A percentile compares a stretch with the other conserved stretches of the same genome.
Conservation (phyloP, 139 green algal genomes). For the Volvox reticuliferus region DNA sequence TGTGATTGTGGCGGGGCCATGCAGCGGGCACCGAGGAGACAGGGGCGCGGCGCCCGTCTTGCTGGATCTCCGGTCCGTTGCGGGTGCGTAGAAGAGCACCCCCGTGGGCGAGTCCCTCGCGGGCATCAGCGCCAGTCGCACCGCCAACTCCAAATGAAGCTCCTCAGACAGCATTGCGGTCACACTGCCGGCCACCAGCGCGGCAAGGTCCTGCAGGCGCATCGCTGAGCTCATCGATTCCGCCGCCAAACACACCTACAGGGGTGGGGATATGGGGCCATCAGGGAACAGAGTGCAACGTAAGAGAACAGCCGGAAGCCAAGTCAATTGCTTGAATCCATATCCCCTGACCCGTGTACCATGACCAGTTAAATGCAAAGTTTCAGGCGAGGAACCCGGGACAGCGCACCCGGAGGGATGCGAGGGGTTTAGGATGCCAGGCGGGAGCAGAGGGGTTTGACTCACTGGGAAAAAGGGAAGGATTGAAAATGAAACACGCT, state of each 20-base stretch:
- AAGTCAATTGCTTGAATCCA: no score
- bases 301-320: neutral
- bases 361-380: no score
- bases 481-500: no score
- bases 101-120: neutral
- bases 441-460: no score
- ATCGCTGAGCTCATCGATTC: neutral
- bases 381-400: no score
- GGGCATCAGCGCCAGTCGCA: slow-evolving; percentile 18
- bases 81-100: neutral
- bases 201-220: neutral
- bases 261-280: neutral
- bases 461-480: no score
- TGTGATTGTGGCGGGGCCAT: neutral
- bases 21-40: neutral
- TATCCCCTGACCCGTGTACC: no score
- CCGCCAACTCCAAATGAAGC: slow-evolving; percentile 14
- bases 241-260: neutral
- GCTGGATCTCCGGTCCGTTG: neutral
- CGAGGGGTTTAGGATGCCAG: no score
- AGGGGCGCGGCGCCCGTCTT: neutral
- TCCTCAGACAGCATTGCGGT: neutral
- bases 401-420: no score
- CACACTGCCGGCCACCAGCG: neutral
- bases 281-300: neutral